Evolutionary conservation across 306 rosid genomes (phyloP).

Genomic region (Prosopis cineraria): DNA sequence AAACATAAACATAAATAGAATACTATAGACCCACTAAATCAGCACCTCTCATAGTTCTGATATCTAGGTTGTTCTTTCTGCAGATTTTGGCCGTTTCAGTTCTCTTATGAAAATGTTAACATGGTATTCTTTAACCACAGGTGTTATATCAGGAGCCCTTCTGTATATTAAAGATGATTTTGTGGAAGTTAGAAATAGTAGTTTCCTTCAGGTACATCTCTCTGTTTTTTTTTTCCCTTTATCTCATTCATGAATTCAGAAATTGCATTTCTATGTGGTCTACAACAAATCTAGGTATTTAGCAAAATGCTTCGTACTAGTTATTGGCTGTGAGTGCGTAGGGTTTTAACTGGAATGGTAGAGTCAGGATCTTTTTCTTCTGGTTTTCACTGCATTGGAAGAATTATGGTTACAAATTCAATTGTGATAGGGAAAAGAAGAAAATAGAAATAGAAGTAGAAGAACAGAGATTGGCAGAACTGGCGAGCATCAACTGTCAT

Average conservation of each 20-base stretch:
- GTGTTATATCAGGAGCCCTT: conserved; percentile 58
- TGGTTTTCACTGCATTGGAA: not conserved
- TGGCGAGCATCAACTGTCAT: not conserved
- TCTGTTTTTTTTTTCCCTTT: not conserved
- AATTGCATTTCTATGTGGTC: not conserved
- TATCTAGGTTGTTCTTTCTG: not conserved
- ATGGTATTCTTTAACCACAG: conserved; percentile 22
- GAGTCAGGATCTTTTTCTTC: conserved; percentile 4
- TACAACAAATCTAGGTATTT: not conserved
- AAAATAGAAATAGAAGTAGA: not conserved
- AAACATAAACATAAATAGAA: too few relatives aligned
- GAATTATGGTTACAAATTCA: not conserved
- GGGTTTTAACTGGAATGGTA: not conserved
- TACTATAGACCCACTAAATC: too few relatives aligned
- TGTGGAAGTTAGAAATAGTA: conserved; percentile 33
- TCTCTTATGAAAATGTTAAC: not conserved
- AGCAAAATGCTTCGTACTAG: not conserved
- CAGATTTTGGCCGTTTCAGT: not conserved
- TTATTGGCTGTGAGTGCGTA: conserved; percentile 25
- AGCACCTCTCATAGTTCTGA: too few relatives aligned
- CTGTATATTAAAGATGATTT: conserved; percentile 54
- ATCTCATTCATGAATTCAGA: not conserved
- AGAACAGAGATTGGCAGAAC: not conserved
- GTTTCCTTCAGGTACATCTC: conserved; percentile 44
- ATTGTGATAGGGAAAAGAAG: not conserved